phyloP scores from a whole-genome alignment of 2,329 filamentous ascomycete species.

The Penicillium sp. region DNA sequence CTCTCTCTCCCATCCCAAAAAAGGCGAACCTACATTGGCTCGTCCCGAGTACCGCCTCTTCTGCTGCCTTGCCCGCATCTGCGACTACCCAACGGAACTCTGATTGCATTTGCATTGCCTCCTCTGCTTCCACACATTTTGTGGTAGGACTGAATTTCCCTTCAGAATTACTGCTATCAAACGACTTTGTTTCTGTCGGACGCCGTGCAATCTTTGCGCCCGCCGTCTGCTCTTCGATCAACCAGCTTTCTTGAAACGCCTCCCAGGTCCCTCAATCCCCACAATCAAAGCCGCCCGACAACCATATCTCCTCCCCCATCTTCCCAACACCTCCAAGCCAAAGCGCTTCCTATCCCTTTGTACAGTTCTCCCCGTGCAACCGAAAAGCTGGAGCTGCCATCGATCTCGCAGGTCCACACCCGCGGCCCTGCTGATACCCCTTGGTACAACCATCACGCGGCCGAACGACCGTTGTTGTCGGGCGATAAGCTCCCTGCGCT shows the following conservation, averaged over 20 bases:
- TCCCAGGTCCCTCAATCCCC: constrained; percentile 26
- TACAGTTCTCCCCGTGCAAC: constrained; percentile 54
- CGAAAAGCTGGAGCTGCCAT: constrained; percentile 94
- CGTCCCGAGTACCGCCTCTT: constrained; percentile 28
- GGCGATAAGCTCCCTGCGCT: constrained; percentile 74
- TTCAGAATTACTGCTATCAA: neutral
- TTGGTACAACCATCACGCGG: constrained; percentile 70
- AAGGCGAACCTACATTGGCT: neutral
- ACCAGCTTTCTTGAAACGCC: constrained; percentile 13
- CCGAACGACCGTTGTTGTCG: constrained; percentile 68
- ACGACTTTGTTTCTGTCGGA: neutral
- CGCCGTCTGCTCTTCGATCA: constrained; percentile 8
- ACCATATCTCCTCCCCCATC: constrained; percentile 19
- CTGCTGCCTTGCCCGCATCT: constrained; percentile 1
- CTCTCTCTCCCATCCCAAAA: neutral
- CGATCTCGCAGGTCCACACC: constrained; percentile 80
- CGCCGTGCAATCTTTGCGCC: constrained; percentile 20
- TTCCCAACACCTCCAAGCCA: neutral
- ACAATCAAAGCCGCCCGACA: constrained; percentile 29
- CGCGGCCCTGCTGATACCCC: constrained; percentile 72
- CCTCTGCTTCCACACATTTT: neutral
- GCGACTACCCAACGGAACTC: constrained; percentile 1
- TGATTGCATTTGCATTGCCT: constrained; percentile 3
- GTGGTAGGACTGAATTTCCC: neutral
- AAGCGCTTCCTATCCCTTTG: constrained; percentile 8